Percentiles rank a stretch among this genome's conserved stretches.
Conservation (phyloP, 2,329 filamentous ascomycete genomes). For the Emergomyces pasteurianus region DNA sequence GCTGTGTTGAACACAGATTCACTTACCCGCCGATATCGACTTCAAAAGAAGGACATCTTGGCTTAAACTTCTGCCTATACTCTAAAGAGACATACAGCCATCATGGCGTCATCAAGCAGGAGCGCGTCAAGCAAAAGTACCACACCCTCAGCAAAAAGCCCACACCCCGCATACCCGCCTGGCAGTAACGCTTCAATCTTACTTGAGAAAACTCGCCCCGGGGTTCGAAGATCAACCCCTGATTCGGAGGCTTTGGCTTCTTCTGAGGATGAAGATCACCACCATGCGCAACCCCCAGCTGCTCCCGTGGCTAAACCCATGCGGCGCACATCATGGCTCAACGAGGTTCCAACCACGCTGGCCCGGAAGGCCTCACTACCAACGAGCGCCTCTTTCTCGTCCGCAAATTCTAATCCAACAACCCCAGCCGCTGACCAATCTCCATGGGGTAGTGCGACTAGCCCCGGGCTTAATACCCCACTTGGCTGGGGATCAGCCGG, state of each 20-base stretch:
- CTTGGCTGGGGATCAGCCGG: slow-evolving; percentile 35
- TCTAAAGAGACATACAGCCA: background rate
- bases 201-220: slow-evolving; percentile 59
- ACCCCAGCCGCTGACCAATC: slow-evolving; percentile 60
- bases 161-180: slow-evolving; percentile 33
- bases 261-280: slow-evolving; percentile 82
- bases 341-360: slow-evolving; percentile 59
- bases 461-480: slow-evolving; percentile 27
- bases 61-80: background rate
- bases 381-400: slow-evolving; percentile 60
- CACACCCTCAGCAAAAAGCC: slow-evolving; percentile 23
- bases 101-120: slow-evolving; percentile 4
- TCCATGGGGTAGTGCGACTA: slow-evolving; percentile 30
- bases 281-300: slow-evolving; percentile 40
- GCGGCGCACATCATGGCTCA: slow-evolving; percentile 73
- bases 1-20: background rate
- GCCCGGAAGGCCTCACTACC: slow-evolving; percentile 66
- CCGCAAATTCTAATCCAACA: slow-evolving; percentile 66
- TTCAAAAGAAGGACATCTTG: background rate
- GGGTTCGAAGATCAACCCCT: slow-evolving; percentile 68
- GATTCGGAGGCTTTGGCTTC: slow-evolving; percentile 90
- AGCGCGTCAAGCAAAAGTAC: background rate
- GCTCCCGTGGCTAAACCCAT: slow-evolving; percentile 47
- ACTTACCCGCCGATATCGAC: background rate
- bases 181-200: slow-evolving; percentile 53